phyloP scores from a whole-genome alignment of 768 basidiomycete species.

The Trametes cubensis region DNA sequence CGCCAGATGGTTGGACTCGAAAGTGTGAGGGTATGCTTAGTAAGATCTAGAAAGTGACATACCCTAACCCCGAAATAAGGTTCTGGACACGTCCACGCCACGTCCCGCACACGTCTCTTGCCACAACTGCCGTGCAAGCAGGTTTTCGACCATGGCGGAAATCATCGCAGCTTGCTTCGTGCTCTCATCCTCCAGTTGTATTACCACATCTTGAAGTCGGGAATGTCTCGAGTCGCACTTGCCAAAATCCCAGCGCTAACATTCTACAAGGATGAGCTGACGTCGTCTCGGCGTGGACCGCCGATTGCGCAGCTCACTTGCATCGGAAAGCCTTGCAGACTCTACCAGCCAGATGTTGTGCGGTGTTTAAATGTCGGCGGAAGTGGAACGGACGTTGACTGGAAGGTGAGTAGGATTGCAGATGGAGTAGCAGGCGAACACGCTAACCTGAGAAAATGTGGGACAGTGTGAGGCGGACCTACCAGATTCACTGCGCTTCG shows the following conservation, averaged over 20 bases:
- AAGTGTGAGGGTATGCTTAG: background rate
- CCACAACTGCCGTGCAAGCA: background rate
- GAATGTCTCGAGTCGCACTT: conserved; percentile 56
- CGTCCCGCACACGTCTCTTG: conserved; percentile 7
- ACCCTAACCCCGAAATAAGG: background rate
- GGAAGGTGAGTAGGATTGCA: conserved; percentile 65
- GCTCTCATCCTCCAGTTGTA: background rate
- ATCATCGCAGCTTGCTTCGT: background rate
- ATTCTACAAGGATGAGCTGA: conserved; percentile 72
- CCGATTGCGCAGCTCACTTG: conserved; percentile 83
- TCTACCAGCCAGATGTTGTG: conserved; percentile 83
- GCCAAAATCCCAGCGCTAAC: conserved; percentile 74
- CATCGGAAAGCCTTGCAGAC: conserved; percentile 72
- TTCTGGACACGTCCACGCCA: conserved; percentile 19
- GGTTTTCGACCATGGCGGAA: background rate
- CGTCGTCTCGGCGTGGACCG: conserved; percentile 62
- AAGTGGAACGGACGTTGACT: conserved; percentile 78
- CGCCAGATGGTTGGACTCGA: no score
- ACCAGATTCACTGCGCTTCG: conserved; percentile 80
- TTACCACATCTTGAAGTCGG: background rate
- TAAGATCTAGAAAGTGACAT: background rate
- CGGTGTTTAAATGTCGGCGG: conserved; percentile 84
- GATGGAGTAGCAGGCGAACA: background rate
- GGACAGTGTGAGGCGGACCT: conserved; percentile 88
- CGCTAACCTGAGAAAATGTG: background rate